These are phyloP conservation scores for Geosmithia flava DNA, from an alignment of 2,329 filamentous ascomycete genomes.

Conservation along the genomic window DNA sequence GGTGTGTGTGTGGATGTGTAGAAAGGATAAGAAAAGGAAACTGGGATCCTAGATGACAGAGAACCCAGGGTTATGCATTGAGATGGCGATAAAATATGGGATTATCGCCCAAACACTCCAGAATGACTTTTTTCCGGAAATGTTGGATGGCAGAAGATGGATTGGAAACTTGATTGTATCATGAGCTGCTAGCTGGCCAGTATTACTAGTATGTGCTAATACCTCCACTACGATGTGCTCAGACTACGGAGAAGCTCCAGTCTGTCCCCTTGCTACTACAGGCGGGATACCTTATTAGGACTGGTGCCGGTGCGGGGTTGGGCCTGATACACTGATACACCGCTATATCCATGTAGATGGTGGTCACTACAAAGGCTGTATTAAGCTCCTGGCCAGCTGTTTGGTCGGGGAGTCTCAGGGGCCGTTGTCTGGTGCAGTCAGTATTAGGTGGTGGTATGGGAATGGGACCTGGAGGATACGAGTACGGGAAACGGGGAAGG, in stretches of 20 bases:
- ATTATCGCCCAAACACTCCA: neutral
- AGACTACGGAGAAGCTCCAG: neutral
- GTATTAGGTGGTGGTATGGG: too few species aligned
- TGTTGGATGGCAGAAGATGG: neutral
- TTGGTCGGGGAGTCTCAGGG: too few species aligned
- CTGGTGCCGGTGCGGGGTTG: neutral
- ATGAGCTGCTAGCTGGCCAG: neutral
- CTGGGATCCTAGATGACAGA: neutral
- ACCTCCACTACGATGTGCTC: too few species aligned
- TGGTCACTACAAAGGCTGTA: too few species aligned
- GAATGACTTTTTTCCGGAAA: neutral
- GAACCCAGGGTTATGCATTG: neutral
- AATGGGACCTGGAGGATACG: too few species aligned
- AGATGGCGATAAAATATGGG: neutral
- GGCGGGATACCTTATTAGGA: neutral
- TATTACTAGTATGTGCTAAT: neutral
- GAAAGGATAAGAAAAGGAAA: conserved; percentile 1
- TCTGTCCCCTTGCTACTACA: neutral
- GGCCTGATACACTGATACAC: neutral
- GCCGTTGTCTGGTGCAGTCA: too few species aligned
- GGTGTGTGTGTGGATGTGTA: too few species aligned
- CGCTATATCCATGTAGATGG: neutral
- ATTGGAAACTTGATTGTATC: neutral
- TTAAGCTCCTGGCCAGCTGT: too few species aligned
- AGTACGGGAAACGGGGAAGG: too few species aligned